Base-by-base conservation (phyloP, 768 basidiomycete genomes). In the Hemileccinum impolitum region DNA sequence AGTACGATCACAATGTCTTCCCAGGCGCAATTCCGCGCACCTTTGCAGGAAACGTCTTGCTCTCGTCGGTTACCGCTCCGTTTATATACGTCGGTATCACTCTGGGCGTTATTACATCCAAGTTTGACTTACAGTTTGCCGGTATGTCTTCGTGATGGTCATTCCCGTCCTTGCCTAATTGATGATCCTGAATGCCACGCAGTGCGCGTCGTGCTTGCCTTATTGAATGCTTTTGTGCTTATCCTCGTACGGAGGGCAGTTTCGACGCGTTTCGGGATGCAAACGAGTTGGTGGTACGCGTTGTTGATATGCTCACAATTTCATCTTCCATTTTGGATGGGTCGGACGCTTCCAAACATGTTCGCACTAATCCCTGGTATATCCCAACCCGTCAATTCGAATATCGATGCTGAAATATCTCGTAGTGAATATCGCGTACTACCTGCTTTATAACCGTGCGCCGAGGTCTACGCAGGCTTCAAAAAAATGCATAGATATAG, bases 311-410 rank as follows among this genome's bases (percentile, higher is more conserved):
- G 81, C 55, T 81, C 85, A 0, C 93, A 95, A 61, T 98, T 96
- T 62, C 96, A 98, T 63, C 62, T 94, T 6, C 84, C 85, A 7
- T 99, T 91, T 65, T 98, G 92, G 85, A 90, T 93, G 75, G 84
- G 93, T 3, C 72, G 96, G 46, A 96, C 95, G 0, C 68, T 98
- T 7, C 95, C 96, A 1, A 99, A 98, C 65, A 95, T 93, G 84
- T 84, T 94, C 53, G 93, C 93, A 4, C 70, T 94, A 15, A 72
- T 87, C 2, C 81, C 85, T 39, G 89, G 93, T 94, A 53, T 13
- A 19, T 70, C 54, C n/a, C 39, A 13, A 15, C 31, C 17, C n/a
- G 1, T 39, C 23, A 6, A n/a, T 12, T 31, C 32, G 40, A 7
- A 31, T 31, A n/a, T 9, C 10, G 37, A 31, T 23, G 35, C 44